Evolutionary conservation across 176 grass and related monocot species (phyloP), one percentile per base, ranked within the genome.

Genomic region (Pontederia crassipes): DNA sequence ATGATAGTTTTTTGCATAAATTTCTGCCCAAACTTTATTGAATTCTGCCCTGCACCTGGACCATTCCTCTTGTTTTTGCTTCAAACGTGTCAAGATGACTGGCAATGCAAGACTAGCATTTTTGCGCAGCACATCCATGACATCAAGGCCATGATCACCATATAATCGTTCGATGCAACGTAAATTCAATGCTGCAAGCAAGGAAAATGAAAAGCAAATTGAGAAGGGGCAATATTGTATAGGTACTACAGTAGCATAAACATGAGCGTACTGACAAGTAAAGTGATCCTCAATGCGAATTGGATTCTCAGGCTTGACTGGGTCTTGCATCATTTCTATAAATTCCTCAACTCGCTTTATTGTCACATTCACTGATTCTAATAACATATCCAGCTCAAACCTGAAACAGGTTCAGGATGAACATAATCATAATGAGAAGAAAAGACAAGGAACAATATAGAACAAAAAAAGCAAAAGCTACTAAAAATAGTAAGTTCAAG

Each of bases 1-100:
- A 62, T 90, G 87, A 62, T 90, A 83, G 63, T 86, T 86, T 48
- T 90, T 90, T 49, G 87, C 78, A n/a, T 85, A 90, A 74, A 90
- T 82, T 79, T 90, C 82, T 54, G 82, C 79, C 87, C 87, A 85
- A 64, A 90, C 87, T 54, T 85, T 85, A 27, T 90, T 90, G 64
- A 90, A 90, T 82, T 90, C 87, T 53, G 79, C 57, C 3, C 87
- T 79, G 59, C 87, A 90, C 68, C 79, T 70, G 66, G 82, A 77
- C 82, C 87, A 90, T 74, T 90, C 87, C 26, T 85, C 82, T 57
- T 90, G 82, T 32, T 90, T 90, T 69, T 82, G 87, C 60, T 82
- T 90, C 70, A 90, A 64, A 51, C 87, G 83, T 57, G 87, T 82
- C 69, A 90, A 81, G 62, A 90, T 82, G 52, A 90, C 82, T 51